phyloP scores from a whole-genome alignment of 148 eudicot species.

The Drosera capensis region DNA sequence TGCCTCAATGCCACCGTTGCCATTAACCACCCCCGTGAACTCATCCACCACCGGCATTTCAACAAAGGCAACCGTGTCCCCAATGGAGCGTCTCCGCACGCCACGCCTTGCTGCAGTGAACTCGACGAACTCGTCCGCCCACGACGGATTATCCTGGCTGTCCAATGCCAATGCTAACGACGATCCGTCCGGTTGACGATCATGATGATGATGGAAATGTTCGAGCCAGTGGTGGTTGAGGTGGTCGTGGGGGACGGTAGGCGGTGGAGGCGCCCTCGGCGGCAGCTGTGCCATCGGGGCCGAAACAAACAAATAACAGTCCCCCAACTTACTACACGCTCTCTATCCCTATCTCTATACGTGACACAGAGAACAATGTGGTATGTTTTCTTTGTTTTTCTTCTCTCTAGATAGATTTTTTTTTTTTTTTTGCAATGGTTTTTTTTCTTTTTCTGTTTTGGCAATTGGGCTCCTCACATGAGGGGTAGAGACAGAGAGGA shows the following conservation, averaged over 20 bases:
- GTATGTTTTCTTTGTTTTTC: no score
- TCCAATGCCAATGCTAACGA: background rate
- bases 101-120: constrained; percentile 54
- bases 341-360: no score
- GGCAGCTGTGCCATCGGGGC: constrained; percentile 62
- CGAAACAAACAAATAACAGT: no score
- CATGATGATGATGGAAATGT: background rate
- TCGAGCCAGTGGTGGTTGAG: background rate
- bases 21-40: constrained; percentile 14
- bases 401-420: no score
- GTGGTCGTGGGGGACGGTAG: constrained; percentile 12
- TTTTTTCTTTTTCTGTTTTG: no score
- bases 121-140: constrained; percentile 76
- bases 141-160: constrained; percentile 11
- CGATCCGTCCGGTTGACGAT: no score
- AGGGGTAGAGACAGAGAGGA: no score
- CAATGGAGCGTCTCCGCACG: constrained; percentile 42
- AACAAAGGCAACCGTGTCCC: constrained; percentile 68
- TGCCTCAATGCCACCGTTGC: constrained; percentile 4
- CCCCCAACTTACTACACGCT: no score
- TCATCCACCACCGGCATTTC: constrained; percentile 1
- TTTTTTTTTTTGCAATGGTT: no score
- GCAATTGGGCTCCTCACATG: no score
- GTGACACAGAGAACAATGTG: no score
- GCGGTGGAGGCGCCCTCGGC: constrained; percentile 56